Evolutionary conservation across 2,329 filamentous ascomycete genomes (phyloP).

Genomic region (Chrysoporthe cubensis): DNA sequence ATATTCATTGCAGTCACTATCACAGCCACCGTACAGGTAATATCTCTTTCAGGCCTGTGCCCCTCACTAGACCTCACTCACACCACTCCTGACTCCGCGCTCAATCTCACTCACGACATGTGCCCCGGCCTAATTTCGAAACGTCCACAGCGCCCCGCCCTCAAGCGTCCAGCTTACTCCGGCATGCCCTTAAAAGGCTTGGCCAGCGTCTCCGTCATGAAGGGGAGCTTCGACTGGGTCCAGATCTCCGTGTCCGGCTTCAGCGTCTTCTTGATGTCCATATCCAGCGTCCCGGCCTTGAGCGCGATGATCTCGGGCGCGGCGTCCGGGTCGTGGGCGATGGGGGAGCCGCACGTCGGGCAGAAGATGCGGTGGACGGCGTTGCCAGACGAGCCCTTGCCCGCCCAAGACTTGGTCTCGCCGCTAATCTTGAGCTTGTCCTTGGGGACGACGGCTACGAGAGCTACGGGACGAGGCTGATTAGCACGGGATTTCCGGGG

Average conservation of each 20-base stretch:
- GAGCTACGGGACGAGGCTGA: constrained; percentile 48
- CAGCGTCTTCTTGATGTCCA: constrained; percentile 68
- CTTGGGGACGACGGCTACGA: constrained; percentile 69
- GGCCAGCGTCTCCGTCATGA: constrained; percentile 67
- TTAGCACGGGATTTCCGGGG: not conserved
- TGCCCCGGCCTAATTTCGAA: not conserved
- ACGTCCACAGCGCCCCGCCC: not conserved
- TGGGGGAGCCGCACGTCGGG: constrained; percentile 69
- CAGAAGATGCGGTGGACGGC: constrained; percentile 71
- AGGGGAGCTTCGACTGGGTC: constrained; percentile 70
- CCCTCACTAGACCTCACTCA: not conserved
- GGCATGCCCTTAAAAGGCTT: constrained; percentile 69
- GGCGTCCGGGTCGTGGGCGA: constrained; percentile 72
- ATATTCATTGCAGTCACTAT: constrained; percentile 21
- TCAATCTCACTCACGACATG: constrained; percentile 1
- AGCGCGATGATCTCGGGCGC: constrained; percentile 71
- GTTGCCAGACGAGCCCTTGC: constrained; percentile 63
- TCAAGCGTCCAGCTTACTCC: constrained; percentile 42
- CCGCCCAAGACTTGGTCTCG: constrained; percentile 66
- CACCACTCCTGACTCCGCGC: not conserved
- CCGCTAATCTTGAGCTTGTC: constrained; percentile 66
- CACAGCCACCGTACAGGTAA: constrained; percentile 6
- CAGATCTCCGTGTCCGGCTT: constrained; percentile 74
- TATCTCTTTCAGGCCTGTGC: not conserved
- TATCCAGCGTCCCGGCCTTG: constrained; percentile 68